phyloP scores from a whole-genome alignment of 495 filamentous ascomycete species.

The Penicillium herquei region DNA sequence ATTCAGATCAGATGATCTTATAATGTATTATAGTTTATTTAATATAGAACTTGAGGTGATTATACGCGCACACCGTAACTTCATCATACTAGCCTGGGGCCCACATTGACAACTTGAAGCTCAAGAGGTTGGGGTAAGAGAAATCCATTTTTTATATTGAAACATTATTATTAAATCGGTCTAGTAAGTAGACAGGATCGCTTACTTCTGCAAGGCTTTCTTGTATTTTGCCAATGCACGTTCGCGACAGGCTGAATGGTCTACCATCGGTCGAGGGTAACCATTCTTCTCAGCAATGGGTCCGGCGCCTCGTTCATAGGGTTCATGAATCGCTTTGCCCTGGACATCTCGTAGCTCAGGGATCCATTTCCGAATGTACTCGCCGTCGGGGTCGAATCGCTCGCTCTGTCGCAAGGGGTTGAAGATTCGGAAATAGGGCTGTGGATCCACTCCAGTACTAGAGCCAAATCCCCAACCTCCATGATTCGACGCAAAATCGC shows the following conservation, averaged over 20 bases:
- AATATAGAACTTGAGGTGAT: no score
- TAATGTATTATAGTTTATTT: no score
- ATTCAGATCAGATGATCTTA: no score
- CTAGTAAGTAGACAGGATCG: no score
- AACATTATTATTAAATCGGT: no score
- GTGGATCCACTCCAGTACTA: conserved; percentile 81
- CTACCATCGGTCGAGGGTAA: conserved; percentile 74
- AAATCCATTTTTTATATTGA: no score
- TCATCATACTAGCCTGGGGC: no score
- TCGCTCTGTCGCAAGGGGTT: conserved; percentile 85
- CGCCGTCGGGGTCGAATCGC: conserved; percentile 63
- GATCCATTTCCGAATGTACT: conserved; percentile 60
- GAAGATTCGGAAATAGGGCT: conserved; percentile 91
- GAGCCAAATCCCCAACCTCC: conserved; percentile 88
- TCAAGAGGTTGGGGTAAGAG: no score
- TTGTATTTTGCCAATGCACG: conserved; percentile 73
- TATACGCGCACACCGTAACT: no score
- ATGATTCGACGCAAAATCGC: conserved; percentile 90
- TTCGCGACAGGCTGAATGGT: conserved; percentile 67
- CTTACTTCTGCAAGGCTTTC: conserved; percentile 35
- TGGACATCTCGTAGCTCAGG: conserved; percentile 59
- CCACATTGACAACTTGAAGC: no score
- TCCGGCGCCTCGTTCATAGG: conserved; percentile 65
- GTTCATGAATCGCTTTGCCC: conserved; percentile 71
- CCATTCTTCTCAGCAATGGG: conserved; percentile 58